These are phyloP conservation scores for Oehlia diaphana DNA, from an alignment of 192 early-diverging fungal genomes.

Conservation along the genomic window DNA sequence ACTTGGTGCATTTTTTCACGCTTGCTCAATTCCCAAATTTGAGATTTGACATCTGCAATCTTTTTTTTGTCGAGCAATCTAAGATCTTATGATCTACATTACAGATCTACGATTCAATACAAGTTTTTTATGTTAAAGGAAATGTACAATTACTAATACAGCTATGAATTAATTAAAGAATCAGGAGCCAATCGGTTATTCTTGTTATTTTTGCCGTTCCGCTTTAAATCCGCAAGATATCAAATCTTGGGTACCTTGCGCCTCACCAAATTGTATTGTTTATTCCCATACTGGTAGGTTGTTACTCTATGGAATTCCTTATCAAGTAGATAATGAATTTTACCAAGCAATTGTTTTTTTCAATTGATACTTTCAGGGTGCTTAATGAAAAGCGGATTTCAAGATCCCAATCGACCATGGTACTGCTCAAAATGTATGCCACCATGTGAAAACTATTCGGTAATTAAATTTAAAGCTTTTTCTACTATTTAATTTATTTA, in stretches of 20 bases:
- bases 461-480: background rate
- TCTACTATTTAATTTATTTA: background rate
- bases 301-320: background rate
- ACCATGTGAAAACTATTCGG: background rate
- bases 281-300: slow-evolving; percentile 7
- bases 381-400: slow-evolving; percentile 6
- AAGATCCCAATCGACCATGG: background rate
- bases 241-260: background rate
- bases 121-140: background rate
- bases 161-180: slow-evolving; percentile 1
- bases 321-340: background rate
- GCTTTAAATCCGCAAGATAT: background rate
- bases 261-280: background rate
- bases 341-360: background rate
- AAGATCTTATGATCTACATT: background rate
- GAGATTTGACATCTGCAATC: background rate
- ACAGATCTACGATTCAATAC: background rate
- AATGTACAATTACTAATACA: background rate
- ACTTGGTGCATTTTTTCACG: background rate
- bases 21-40: background rate
- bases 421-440: slow-evolving; percentile 4
- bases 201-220: background rate
- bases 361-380: background rate
- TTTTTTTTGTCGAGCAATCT: background rate
- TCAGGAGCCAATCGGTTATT: background rate